phyloP scores from a whole-genome alignment of 108 stramenopile species.

The Skeletonema menzelii region DNA sequence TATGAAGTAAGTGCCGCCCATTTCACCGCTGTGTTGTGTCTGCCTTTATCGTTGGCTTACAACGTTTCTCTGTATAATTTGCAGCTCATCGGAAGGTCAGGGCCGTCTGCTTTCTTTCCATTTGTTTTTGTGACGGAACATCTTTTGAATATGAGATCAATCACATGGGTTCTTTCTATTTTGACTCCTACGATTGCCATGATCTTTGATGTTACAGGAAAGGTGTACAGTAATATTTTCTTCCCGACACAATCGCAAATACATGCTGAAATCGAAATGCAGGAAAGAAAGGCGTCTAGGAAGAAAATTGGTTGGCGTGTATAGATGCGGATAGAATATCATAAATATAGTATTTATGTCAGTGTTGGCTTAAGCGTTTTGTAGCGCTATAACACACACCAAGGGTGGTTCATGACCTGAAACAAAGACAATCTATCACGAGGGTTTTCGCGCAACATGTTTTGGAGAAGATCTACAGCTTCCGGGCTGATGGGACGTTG shows the following conservation, averaged over 20 bases:
- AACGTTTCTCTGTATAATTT: background rate
- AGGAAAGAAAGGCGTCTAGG: conserved; percentile 8
- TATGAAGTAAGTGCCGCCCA: conserved; percentile 52
- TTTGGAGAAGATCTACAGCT: conserved; percentile 71
- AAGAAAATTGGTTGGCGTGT: background rate
- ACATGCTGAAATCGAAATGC: conserved; percentile 66
- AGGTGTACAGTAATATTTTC: conserved; percentile 81
- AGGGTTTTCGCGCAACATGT: conserved; percentile 70
- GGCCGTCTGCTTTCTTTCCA: conserved; percentile 52
- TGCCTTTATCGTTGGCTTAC: background rate
- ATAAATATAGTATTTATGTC: background rate
- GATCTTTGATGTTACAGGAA: conserved; percentile 74
- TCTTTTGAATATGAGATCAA: conserved; percentile 59
- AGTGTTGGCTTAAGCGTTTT: background rate
- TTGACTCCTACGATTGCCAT: conserved; percentile 65
- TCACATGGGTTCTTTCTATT: conserved; percentile 68
- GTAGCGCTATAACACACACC: conserved; percentile 24
- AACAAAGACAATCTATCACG: conserved; percentile 57
- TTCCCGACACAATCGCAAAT: conserved; percentile 89
- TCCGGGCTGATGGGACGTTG: conserved; percentile 55
- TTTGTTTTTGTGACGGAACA: conserved; percentile 64
- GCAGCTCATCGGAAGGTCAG: conserved; percentile 47
- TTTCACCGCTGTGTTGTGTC: background rate
- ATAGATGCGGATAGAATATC: background rate
- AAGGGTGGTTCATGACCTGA: conserved; percentile 73